Base-by-base conservation (phyloP, 257 asterid genomes). In the Ilex aquifolium region DNA sequence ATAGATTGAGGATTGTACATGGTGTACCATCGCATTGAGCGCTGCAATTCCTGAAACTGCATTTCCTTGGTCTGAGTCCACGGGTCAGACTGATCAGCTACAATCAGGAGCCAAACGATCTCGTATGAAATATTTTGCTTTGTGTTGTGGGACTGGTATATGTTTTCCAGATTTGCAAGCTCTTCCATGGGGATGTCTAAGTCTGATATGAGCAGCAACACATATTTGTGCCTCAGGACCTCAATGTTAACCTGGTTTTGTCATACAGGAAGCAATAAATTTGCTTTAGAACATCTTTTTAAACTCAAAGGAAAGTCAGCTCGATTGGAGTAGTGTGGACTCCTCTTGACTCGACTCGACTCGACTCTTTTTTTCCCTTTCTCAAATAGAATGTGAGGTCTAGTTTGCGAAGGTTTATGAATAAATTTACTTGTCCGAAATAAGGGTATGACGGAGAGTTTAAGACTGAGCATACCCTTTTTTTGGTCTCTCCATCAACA, bases 21-120 rank as follows among this genome's bases (percentile, higher is more conserved):
- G 1, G 66, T 12, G 56, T 68, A 54, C 57, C 66, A 68, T 30
- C 66, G 73, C 73, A 68, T 61, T 3, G 5, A 1, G 8, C 3
- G 2, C 15, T 46, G 62, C 7, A 60, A 29, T 13, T 1, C 40
- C 14, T 62, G 56, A 46, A 68, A 61, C 53, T 53, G 53, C 13
- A 4, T 9, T 31, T 66, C 51, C 10, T 3, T 17, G 11, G 44
- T 2, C 2, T 59, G 59, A 3, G 21, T 60, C 65, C 65, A 66
- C 7, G 6, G 12, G 13, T 10, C 31, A 32, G 42, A 53, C 10
- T 7, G 27, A 21, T 21, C 39, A 8, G 49, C 64, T n/a, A 50
- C 12, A 17, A 50, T 55, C 1, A 65, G 71, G 44, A 66, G 2
- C 65, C 65, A 66, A 7, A 58, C 53, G 15, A 59, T 2, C 52